Evolutionary conservation across 768 basidiomycete genomes (phyloP).

Genomic region (Lentinula boryana): DNA sequence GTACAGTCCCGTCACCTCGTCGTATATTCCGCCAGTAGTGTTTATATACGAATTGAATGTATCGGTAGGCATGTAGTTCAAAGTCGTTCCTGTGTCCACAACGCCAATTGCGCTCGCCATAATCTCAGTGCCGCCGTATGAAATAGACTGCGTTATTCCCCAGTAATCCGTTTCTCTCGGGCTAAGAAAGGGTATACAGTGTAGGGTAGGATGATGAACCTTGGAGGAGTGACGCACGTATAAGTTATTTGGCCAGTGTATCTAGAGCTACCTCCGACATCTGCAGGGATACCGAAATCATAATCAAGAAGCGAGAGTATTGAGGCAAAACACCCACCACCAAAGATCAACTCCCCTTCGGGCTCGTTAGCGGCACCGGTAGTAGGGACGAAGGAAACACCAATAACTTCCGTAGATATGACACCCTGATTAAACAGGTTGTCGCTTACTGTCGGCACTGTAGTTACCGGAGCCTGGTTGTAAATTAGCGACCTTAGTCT

Average conservation of each 20-base stretch:
- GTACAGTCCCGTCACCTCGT: constrained; percentile 35
- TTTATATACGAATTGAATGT: constrained; percentile 36
- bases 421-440: constrained; percentile 37
- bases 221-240: neutral
- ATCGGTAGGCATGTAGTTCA: constrained; percentile 42
- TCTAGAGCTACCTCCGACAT: neutral
- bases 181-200: neutral
- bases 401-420: constrained; percentile 35
- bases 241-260: neutral
- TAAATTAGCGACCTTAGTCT: too few species aligned
- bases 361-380: constrained; percentile 18
- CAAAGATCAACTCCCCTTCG: constrained; percentile 55
- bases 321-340: constrained; percentile 12
- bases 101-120: neutral
- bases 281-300: neutral
- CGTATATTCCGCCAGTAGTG: constrained; percentile 30
- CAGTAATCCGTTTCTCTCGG: constrained; percentile 1
- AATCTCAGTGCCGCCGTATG: neutral
- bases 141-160: constrained; percentile 5
- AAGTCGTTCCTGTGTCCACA: constrained; percentile 33
- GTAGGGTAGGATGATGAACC: neutral
- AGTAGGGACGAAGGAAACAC: constrained; percentile 48
- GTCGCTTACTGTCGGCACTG: constrained; percentile 53
- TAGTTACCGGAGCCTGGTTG: constrained; percentile 3
- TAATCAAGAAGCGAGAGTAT: neutral